Evolutionary conservation across 495 filamentous ascomycete species (phyloP).

Genomic region (Xylaria cubensis): DNA sequence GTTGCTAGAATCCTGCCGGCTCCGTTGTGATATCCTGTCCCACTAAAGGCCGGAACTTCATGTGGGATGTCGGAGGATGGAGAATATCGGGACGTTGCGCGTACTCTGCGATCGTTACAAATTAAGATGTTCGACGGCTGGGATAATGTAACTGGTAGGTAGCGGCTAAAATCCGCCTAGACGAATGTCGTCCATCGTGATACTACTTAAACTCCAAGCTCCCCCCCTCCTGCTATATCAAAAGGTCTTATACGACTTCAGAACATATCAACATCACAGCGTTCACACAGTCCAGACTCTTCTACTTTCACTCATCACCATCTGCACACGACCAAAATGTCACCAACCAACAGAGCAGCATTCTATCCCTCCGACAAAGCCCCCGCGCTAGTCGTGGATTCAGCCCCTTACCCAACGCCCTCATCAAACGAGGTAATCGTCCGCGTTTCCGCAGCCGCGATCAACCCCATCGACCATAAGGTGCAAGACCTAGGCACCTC

Average conservation of each 20-base stretch:
- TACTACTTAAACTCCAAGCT: not conserved
- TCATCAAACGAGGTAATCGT: slow-evolving; percentile 36
- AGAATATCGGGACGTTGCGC: not conserved
- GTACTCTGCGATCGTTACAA: slow-evolving; percentile 2
- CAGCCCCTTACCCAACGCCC: slow-evolving; percentile 31
- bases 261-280: not conserved
- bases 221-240: not conserved
- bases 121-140: not conserved
- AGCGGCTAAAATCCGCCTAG: not conserved
- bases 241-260: not conserved
- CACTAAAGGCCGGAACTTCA: not conserved
- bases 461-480: slow-evolving; percentile 54
- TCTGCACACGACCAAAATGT: not conserved
- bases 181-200: not conserved
- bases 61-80: not conserved
- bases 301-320: too few species aligned
- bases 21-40: not conserved
- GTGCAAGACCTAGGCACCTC: slow-evolving; percentile 37
- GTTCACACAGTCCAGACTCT: too few species aligned
- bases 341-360: slow-evolving; percentile 18
- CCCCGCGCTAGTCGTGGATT: not conserved
- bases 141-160: not conserved
- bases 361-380: slow-evolving; percentile 17
- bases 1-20: not conserved
- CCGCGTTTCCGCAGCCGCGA: slow-evolving; percentile 40